Base-by-base conservation (phyloP, 805 yeast species). In the Saturnispora silvae region DNA sequence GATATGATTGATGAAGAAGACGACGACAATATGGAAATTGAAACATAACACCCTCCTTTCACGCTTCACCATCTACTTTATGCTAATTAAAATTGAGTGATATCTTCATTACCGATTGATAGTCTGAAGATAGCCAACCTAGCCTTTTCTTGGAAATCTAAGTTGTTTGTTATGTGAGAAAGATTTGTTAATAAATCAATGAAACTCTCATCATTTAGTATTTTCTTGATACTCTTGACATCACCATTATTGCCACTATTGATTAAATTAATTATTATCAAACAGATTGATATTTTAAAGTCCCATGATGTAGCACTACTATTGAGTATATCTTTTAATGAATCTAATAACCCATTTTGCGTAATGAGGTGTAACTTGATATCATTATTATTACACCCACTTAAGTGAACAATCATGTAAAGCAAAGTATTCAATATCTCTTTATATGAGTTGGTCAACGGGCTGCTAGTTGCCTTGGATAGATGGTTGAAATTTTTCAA, bases 1-100 rank as follows among this genome's bases (percentile, higher is more conserved):
- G 22, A 30, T 20, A 18, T 13, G 19, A 22, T 16, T 27, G 28
- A 15, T 14, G 15, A 18, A 6, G 8, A 15, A 35, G 25, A 23
- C 35, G 76, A 64, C 31, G 75, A 67, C 40, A 67, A 70, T 34
- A 74, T 75, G 81, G 80, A 75, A 47, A 62, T 73, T 17, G 79
- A 72, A 40, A 20, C 26, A 25, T 34, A 15, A 27, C 7, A n/a
- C n/a, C n/a, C n/a, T n/a, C n/a, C 7, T 9, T 13, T 17, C 18
- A 18, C n/a, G 8, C 14, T 16, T 18, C 3, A 18, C 7, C n/a
- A n/a, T n/a, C n/a, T n/a, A n/a, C n/a, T n/a, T n/a, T n/a, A n/a
- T n/a, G 70, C 75, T 50, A 79, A 73, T 37, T 72, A 31, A 24
- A 7, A 9, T 17, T 8, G n/a, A 22, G n/a, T n/a, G n/a, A n/a